Base-by-base conservation (phyloP, 805 yeast species). In the Pichia gijzeniarum region DNA sequence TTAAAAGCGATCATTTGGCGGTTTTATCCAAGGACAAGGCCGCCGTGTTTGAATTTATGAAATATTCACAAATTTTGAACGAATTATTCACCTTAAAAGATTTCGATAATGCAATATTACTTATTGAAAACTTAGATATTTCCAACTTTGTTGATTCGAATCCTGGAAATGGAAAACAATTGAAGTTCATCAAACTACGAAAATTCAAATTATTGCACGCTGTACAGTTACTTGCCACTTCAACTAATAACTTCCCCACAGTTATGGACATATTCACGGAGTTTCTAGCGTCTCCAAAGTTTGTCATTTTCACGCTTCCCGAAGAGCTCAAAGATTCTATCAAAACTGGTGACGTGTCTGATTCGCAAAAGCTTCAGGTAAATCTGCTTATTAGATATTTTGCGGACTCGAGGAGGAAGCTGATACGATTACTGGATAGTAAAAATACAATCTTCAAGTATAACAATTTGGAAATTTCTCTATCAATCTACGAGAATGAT, bases 281-380 rank as follows among this genome's bases (percentile, higher is more conserved):
- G 21, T 78, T 68, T 43, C 63, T 80, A 56, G 85, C 87, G 0
- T 74, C 82, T 1, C 88, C 88, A 0, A 69, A 73, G 32, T 55
- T 64, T 4, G 76, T 82, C 0, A 63, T 81, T 2, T 50, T 59
- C 3, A 59, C 75, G 22, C 70, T 73, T 43, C 84, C 86, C 1
- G 28, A 35, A 3, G 27, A 43, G 2, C 22, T 63, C 7, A 50
- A 44, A n/a, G 5, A 7, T 4, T 3, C 31, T 1, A 33, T 53
- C n/a, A 21, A 38, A 25, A 18, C 21, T 16, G 34, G 12, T 21
- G 20, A 39, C 30, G 32, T 43, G 18, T 19, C 31, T 7, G 14
- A 33, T 16, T 16, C 22, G 10, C 34, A 47, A 19, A 28, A 27
- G 7, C 30, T 33, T n/a, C 41, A 47, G 30, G 48, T 62, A 20